These are phyloP conservation scores for Calamus simplicifolius DNA, from an alignment of 176 grass and related monocot genomes.

Conservation along the genomic window DNA sequence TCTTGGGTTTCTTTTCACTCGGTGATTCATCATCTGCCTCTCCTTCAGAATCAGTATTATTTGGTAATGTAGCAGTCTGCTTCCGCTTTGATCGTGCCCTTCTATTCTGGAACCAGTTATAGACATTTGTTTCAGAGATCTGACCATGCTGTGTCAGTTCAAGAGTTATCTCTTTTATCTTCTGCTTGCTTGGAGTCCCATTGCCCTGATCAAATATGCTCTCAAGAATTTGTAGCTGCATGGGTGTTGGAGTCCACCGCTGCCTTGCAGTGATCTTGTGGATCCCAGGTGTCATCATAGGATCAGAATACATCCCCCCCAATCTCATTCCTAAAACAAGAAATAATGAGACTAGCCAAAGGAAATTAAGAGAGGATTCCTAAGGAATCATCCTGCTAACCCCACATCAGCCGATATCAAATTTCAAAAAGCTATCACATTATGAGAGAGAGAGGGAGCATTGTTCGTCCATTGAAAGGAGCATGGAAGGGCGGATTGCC, in stretches of 20 bases:
- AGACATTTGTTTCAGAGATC: slow-evolving; percentile 96
- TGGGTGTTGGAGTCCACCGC: slow-evolving; percentile 83
- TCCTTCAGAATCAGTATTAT: slow-evolving; percentile 67
- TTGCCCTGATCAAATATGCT: slow-evolving; percentile 92
- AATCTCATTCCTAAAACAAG: slow-evolving; percentile 70
- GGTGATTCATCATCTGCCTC: slow-evolving; percentile 72
- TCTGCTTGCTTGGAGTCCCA: slow-evolving; percentile 92
- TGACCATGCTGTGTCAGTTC: slow-evolving; percentile 89
- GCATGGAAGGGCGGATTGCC: too few species aligned
- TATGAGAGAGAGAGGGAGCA: too few species aligned
- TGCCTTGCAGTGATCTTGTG: slow-evolving; percentile 90
- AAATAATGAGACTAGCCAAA: background rate
- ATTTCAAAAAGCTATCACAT: too few species aligned
- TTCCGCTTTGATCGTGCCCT: slow-evolving; percentile 88
- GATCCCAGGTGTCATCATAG: slow-evolving; percentile 53
- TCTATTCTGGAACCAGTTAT: slow-evolving; percentile 99
- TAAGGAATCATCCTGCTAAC: too few species aligned
- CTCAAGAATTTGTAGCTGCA: slow-evolving; percentile 96
- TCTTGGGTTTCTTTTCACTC: slow-evolving; percentile 67
- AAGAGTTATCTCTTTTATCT: slow-evolving; percentile 82
- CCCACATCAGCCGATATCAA: too few species aligned
- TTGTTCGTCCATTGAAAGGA: too few species aligned
- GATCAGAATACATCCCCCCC: slow-evolving; percentile 69
- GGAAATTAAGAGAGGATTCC: too few species aligned
- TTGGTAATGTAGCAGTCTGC: slow-evolving; percentile 45